Base-by-base conservation (phyloP, 805 yeast species). In the Saturnispora mendoncae region DNA sequence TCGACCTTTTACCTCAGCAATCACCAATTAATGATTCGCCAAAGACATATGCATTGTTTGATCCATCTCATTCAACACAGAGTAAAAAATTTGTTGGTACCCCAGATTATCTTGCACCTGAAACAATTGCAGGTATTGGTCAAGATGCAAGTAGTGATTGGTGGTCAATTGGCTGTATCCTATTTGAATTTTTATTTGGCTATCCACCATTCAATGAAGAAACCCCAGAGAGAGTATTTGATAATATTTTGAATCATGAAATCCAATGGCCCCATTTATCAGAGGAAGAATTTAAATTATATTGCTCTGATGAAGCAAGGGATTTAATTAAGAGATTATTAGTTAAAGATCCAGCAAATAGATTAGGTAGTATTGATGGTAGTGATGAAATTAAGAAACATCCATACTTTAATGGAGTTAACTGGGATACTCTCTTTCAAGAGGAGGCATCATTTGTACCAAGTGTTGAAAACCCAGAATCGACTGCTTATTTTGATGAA, bases 141-240 rank as follows among this genome's bases (percentile, higher is more conserved):
- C 96, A 90, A 57, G 84, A 79, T 46, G 87, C 78, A 48, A 74
- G 79, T 47, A 78, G 90, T n/a, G 97, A 88, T 64, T 88, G 98
- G 98, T 92, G 99, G 99, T 85, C 97, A 2, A 74, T 90, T 26
- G 99, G 99, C 0, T 90, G 97, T 60, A 86, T 92, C 10, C 62
- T 90, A 43, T 92, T 90, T 66, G 99, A 92, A 61, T 81, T 92
- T 55, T 56, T 86, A 31, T 84, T 81, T 58, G 98, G 98, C 0
- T 84, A 77, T 57, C 96, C 99, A 2, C 99, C 99, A 2, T 92
- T 92, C 60, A 92, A 84, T 58, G 94, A 83, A 1, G 66, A 67
- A 4, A 71, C 86, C 1, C 92, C 96, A 0, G 84, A 81, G 32
- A 65, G 69, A 45, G 95, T 92, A 0, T 92, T 92, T 57, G 74